Evolutionary conservation across 2,329 filamentous ascomycete genomes (phyloP), one percentile per base, ranked within the genome.

Genomic region (Stachybotrys echinatus): DNA sequence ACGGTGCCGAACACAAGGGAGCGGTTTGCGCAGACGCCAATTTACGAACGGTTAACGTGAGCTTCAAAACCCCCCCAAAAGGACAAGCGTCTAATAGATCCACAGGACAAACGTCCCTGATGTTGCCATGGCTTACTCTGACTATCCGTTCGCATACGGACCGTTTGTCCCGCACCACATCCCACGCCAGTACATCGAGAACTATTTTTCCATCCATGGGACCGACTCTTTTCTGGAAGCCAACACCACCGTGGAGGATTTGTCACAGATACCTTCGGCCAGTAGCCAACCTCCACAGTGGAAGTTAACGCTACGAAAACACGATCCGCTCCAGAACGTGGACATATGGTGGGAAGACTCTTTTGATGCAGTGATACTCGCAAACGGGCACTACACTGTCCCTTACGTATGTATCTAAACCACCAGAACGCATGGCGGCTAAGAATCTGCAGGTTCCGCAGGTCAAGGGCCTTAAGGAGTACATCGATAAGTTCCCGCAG

Each of bases 71-170:
- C 40, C 21, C 12, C 19, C 18, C 14, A 1, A 0, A 1, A 3
- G 3, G 3, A 10, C 3, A 8, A 42, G 44, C 20, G 71, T 4
- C 7, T 3, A 5, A 2, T 0, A 18, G 1, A 2, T n/a, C 0
- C 20, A 6, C 3, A 61, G 77, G 2, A 82, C 79, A 2, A 82
- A 82, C 45, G 77, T 82, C 0, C 79, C 79, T 0, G 72, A 76
- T 38, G 74, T 80, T 31, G 77, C 76, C 20, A 81, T 81, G 78
- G 72, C 67, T 5, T 80, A 81, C 54, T 80, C 77, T 0, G 79
- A 81, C 50, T 44, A 64, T 1, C 67, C 67, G 0, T 81, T 82
- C 53, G 65, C 78, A 0, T 80, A 81, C 50, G 79, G 77, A 0
- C 77, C 79, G 0, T 82, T 81, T 55, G 74, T 72, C 12, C 79